Conservation (phyloP, 345 rosid genomes). For the Populus nigra region DNA sequence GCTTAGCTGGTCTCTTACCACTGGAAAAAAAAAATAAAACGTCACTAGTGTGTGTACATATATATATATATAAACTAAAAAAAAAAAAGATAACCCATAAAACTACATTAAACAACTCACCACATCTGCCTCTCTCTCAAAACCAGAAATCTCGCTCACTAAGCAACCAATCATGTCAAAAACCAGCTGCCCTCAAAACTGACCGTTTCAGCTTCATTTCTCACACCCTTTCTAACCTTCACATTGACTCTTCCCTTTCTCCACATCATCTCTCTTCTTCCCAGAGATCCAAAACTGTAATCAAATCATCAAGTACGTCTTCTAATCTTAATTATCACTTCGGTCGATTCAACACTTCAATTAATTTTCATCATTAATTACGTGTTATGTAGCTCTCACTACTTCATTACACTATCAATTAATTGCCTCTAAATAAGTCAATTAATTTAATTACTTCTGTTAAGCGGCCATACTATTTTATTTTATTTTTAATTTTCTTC, state of each 20-base stretch:
- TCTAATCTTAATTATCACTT: no score
- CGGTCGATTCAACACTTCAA: no score
- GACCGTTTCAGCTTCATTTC: slow-evolving; percentile 1
- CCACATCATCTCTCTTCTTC: not conserved
- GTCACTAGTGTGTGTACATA: no score
- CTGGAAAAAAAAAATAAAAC: no score
- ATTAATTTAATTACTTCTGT: not conserved
- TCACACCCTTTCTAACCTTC: not conserved
- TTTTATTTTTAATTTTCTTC: not conserved
- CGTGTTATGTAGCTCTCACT: not conserved
- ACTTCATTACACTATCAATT: not conserved
- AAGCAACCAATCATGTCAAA: not conserved
- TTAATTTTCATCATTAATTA: not conserved
- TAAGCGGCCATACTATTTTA: not conserved
- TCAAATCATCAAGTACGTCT: no score
- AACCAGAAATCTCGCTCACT: not conserved
- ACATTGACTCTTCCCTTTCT: not conserved
- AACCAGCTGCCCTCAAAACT: not conserved
- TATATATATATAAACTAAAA: no score
- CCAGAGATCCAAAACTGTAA: no score
- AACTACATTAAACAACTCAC: not conserved
- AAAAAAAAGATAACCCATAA: no score
- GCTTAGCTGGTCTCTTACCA: no score
- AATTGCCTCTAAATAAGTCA: not conserved
- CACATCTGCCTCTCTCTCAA: not conserved